Base-by-base conservation (phyloP, 2,329 filamentous ascomycete species). In the Cladosporium sp. region DNA sequence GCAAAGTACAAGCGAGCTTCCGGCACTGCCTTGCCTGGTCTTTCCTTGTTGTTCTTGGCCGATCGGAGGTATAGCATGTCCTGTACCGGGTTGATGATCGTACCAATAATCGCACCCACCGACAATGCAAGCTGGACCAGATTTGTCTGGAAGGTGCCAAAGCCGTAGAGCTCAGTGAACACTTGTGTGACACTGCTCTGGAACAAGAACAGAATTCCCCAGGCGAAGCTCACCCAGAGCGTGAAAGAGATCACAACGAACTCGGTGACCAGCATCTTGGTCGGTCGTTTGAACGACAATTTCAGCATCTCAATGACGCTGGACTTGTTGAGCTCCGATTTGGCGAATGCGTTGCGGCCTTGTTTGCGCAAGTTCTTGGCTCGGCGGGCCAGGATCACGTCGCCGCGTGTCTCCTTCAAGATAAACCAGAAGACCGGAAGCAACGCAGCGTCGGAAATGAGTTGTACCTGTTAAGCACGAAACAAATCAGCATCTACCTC, bases 361-460 rank as follows among this genome's bases (percentile, higher is more conserved):
- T 54, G 49, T 18, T 63, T 63, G 60, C 85, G 81, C 13, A 87
- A 74, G 7, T 77, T 76, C 18, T 75, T 76, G 10, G 85, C 86
- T 53, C 82, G 80, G 5, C 73, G 72, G 65, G 82, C 76, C 5
- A 88, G 77, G n/a, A 88, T 74, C 5, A 81, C 79, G 0, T 81
- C 79, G 0, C 75, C 79, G 28, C 80, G 85, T 0, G 84, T 83
- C 71, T 88, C 85, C 77, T 77, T 76, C 3, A 85, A 70, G 13
- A 75, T 75, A 30, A 79, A 68, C 30, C 61, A 70, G 53, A 75
- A 67, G 57, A 76, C 70, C 2, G 79, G 58, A 1, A 75, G 67
- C 34, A 70, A 66, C 34, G 61, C 67, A 18, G 61, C 67, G 34
- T 67, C 63, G 71, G 32, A 59, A 69, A 10, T 80, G 66, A 14